phyloP scores from a whole-genome alignment of 139 green algal species.

The Coccomyxa sp. region DNA sequence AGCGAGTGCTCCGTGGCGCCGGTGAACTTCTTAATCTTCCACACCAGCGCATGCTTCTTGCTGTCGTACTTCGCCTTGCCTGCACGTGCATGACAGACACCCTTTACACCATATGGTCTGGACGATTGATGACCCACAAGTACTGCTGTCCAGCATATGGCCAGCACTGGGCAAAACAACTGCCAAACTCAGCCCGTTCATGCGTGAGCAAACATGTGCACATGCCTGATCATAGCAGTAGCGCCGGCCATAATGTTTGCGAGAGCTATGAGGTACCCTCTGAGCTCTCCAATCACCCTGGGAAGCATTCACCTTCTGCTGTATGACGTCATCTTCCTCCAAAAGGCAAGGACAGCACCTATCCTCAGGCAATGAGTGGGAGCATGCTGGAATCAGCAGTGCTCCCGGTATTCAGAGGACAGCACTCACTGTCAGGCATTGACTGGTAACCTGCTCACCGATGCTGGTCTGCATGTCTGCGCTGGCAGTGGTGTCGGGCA shows the following conservation, averaged over 20 bases:
- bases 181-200: not conserved
- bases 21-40: conserved; percentile 85
- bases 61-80: conserved; percentile 54
- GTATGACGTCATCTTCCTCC: too few relatives aligned
- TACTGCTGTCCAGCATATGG: too few relatives aligned
- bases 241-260: too few relatives aligned
- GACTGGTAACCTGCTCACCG: conserved; percentile 16
- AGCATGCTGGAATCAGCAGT: not conserved
- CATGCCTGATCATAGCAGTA: too few relatives aligned
- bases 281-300: too few relatives aligned
- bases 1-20: conserved; percentile 77
- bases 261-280: too few relatives aligned
- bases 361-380: not conserved
- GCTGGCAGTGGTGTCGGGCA: conserved; percentile 90
- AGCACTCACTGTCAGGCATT: not conserved
- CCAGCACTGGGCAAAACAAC: too few relatives aligned
- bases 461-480: conserved; percentile 61
- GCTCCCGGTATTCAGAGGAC: too few relatives aligned
- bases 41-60: conserved; percentile 81
- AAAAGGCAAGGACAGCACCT: too few relatives aligned
- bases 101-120: too few relatives aligned
- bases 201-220: not conserved
- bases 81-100: not conserved
- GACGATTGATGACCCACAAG: too few relatives aligned
- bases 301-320: too few relatives aligned